Conservation (phyloP, 768 basidiomycete species). For the Collybia sp. region DNA sequence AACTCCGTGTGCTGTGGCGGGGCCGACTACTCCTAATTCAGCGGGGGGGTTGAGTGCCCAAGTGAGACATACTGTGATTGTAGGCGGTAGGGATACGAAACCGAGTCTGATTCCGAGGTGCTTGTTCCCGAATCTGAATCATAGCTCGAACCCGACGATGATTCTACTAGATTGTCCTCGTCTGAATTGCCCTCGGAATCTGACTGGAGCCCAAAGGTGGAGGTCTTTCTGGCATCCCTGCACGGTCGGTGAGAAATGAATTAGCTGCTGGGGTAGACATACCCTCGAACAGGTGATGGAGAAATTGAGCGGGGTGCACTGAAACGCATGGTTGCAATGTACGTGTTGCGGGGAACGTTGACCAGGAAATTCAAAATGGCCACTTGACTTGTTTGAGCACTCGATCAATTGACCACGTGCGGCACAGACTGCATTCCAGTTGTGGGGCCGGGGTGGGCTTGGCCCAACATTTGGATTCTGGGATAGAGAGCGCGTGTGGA, state of each 20-base stretch:
- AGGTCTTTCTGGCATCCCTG: slow-evolving; percentile 30
- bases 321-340: slow-evolving; percentile 5
- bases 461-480: too few species aligned
- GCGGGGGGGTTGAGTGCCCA: slow-evolving; percentile 1
- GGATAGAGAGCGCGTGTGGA: too few species aligned
- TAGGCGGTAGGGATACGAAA: slow-evolving; percentile 9
- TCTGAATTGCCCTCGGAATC: slow-evolving; percentile 39
- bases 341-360: too few species aligned
- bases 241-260: slow-evolving; percentile 1
- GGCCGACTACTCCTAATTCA: slow-evolving; percentile 15
- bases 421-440: too few species aligned
- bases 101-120: slow-evolving; percentile 22
- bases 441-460: too few species aligned
- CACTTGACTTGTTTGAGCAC: too few species aligned
- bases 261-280: neutral
- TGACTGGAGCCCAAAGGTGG: slow-evolving; percentile 51
- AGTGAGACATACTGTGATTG: neutral
- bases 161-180: slow-evolving; percentile 21
- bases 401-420: too few species aligned
- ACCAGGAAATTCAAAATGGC: too few species aligned
- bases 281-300: slow-evolving; percentile 3
- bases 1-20: slow-evolving; percentile 21
- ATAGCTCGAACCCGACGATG: slow-evolving; percentile 12
- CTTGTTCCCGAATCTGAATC: slow-evolving; percentile 25
- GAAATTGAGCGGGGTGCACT: slow-evolving; percentile 7